These are phyloP conservation scores for Penicillium sp. DNA, from an alignment of 2,329 filamentous ascomycete species.

Conservation along the genomic window DNA sequence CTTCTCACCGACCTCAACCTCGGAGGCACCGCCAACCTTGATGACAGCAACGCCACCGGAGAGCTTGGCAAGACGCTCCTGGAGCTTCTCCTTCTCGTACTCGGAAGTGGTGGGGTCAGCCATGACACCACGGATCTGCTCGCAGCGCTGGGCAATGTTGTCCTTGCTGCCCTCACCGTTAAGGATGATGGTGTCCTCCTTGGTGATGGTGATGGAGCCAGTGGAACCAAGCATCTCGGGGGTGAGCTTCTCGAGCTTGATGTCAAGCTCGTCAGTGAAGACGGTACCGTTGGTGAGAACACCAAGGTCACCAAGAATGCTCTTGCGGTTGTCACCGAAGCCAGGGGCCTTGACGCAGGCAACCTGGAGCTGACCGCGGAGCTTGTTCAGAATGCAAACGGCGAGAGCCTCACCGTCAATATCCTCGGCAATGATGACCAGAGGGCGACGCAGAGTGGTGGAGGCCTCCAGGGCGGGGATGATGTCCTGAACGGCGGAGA, in stretches of 20 bases:
- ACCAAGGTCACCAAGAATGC: constrained; percentile 93
- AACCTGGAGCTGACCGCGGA: constrained; percentile 98
- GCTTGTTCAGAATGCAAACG: constrained; percentile 99
- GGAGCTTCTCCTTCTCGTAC: constrained; percentile 99
- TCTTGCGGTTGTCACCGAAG: constrained; percentile 99
- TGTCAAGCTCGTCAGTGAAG: constrained; percentile 96
- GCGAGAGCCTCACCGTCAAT: constrained; percentile 98
- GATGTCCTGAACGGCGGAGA: constrained; percentile 98
- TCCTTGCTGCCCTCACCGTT: constrained; percentile 98
- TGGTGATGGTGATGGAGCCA: constrained; percentile 98
- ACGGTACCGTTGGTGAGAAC: constrained; percentile 95
- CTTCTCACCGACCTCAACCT: constrained; percentile 99
- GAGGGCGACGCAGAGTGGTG: constrained; percentile 88
- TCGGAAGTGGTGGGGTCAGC: constrained; percentile 90
- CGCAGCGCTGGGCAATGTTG: constrained; percentile 87
- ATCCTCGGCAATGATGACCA: constrained; percentile 98
- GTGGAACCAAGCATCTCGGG: constrained; percentile 95
- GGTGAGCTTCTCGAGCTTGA: constrained; percentile 98
- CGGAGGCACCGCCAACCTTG: constrained; percentile 95
- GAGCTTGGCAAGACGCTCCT: constrained; percentile 98
- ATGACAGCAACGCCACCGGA: constrained; percentile 99
- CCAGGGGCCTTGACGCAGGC: constrained; percentile 98
- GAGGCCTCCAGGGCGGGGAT: constrained; percentile 97
- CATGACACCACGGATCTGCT: constrained; percentile 98
- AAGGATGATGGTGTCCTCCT: constrained; percentile 98